Conservation (phyloP, 1,139 yeast species). For the Nakaseomyces kungkrabaensis region DNA sequence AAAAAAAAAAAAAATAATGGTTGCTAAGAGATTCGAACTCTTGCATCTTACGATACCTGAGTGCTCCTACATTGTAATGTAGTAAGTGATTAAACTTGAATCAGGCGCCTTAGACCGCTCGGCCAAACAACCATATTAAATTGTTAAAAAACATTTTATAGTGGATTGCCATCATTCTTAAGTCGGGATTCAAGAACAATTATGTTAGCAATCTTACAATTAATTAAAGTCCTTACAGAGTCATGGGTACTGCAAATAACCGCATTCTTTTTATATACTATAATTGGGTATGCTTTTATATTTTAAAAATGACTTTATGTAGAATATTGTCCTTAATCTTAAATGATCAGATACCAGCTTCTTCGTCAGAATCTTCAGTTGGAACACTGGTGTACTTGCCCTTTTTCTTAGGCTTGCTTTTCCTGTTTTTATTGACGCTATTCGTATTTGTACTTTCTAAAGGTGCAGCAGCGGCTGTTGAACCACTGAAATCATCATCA, state of each 20-base stretch:
- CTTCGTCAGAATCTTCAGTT: constrained; percentile 9
- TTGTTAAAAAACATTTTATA: too few relatives aligned
- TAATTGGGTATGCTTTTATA: too few relatives aligned
- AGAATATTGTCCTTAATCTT: neutral
- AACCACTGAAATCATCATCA: neutral
- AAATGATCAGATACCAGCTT: neutral
- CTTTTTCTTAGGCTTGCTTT: constrained; percentile 9
- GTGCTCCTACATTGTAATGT: constrained; percentile 5
- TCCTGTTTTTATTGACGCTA: neutral
- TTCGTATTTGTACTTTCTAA: neutral
- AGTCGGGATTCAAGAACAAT: too few relatives aligned
- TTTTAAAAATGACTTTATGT: too few relatives aligned
- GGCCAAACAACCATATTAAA: constrained; percentile 7
- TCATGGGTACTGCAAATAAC: too few relatives aligned
- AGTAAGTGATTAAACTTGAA: constrained; percentile 6
- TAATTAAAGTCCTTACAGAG: too few relatives aligned
- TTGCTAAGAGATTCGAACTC: constrained; percentile 8
- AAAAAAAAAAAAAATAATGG: constrained; percentile 1
- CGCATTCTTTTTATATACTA: too few relatives aligned
- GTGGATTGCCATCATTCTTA: too few relatives aligned
- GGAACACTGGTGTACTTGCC: constrained; percentile 17
- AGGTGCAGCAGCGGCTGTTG: constrained; percentile 5
- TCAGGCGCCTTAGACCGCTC: constrained; percentile 10
- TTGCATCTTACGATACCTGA: constrained; percentile 9
- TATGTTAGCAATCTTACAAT: too few relatives aligned